Base-by-base conservation (phyloP, 306 rosid species). In the Vigna hirtella region DNA sequence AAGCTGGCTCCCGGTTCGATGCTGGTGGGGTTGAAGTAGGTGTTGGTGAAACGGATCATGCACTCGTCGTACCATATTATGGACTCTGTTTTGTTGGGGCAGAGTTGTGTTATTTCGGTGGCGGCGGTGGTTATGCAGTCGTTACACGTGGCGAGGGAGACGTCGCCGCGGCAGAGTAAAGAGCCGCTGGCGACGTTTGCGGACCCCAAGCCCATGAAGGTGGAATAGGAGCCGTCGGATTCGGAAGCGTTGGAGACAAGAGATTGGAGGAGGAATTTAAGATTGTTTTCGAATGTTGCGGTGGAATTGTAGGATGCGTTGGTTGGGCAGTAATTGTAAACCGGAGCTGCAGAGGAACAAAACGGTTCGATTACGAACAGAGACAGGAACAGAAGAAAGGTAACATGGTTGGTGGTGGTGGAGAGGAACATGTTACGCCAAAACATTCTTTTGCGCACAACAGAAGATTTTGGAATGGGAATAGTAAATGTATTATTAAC, bases 81-180 rank as follows among this genome's bases (percentile, higher is more conserved):
- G 2, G 87, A 82, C 66, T 82, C 83, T 12, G 70, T 89, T 14
- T 82, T 40, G 24, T 63, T 70, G 0, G 88, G 89, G 18, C 94
- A 88, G 5, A 3, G 76, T 0, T 14, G 24, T 4, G 10, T 42
- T 6, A 80, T 74, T 26, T 49, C 30, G 2, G 38, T 0, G 43
- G 83, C 67, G 0, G 91, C 90, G 16, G 74, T 6, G 65, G 42
- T 1, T n/a, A 89, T 76, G 47, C 91, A 91, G 1, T 66, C 68
- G 14, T 50, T 68, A 9, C 91, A 91, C 4, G 9, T 2, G 50
- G 64, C 50, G 16, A 58, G 1, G 64, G 53, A 15, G 34, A 79
- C 65, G 17, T 91, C 93, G 6, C 88, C 90, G 40, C 90, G 88
- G 79, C 96, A 91, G 72, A 83, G 88, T 72, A 85, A 83, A 4